Evolutionary conservation across 129 eudicot species (phyloP).

Genomic region (Dittrichia graveolens): DNA sequence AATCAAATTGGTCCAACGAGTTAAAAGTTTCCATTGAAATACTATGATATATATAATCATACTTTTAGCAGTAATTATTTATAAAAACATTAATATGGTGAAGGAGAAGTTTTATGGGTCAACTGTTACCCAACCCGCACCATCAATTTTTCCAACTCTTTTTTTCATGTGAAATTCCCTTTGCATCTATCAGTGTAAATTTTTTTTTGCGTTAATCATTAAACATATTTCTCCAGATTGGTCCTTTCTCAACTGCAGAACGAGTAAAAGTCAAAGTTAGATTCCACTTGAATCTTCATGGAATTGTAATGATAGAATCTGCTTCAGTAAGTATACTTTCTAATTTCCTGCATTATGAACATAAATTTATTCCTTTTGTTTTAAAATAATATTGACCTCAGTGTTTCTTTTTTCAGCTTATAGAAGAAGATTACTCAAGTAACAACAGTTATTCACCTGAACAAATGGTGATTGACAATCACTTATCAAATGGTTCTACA

Average conservation of each 20-base stretch:
- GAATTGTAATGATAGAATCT: conserved; percentile 64
- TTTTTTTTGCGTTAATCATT: conserved; percentile 4
- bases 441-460: conserved; percentile 42
- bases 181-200: neutral
- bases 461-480: conserved; percentile 41
- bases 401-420: conserved; percentile 48
- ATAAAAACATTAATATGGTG: neutral
- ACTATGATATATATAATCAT: neutral
- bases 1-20: neutral
- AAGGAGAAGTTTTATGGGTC: neutral
- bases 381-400: neutral
- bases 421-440: conserved; percentile 45
- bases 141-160: neutral
- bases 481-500: conserved; percentile 42
- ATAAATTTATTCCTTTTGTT: neutral
- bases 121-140: neutral
- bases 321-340: conserved; percentile 67
- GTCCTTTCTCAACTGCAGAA: conserved; percentile 62
- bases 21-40: neutral
- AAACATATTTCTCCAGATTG: conserved; percentile 53
- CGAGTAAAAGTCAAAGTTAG: conserved; percentile 63
- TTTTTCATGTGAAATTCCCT: neutral
- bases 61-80: conserved; percentile 7
- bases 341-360: neutral
- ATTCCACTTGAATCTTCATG: conserved; percentile 73